Conservation (phyloP, 139 green algal species). For the Mesostigma viride region DNA sequence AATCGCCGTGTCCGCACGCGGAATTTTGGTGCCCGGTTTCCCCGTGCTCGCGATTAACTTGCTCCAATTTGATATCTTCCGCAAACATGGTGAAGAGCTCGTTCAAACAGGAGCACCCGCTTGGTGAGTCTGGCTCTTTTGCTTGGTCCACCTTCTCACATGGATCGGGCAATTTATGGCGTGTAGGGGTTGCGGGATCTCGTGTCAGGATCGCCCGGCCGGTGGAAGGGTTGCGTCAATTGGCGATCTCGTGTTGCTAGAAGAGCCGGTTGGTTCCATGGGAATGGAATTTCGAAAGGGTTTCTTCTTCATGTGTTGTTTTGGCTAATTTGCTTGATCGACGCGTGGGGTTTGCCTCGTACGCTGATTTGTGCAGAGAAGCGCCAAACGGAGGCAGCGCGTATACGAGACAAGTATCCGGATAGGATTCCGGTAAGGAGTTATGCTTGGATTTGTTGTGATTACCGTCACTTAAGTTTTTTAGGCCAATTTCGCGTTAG, state of each 20-base stretch:
- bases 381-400: constrained; percentile 71
- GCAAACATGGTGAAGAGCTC: constrained; percentile 26
- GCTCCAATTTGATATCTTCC: too few relatives aligned
- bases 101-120: constrained; percentile 82
- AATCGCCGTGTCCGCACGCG: too few relatives aligned
- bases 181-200: background rate
- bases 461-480: background rate
- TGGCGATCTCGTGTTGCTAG: too few relatives aligned
- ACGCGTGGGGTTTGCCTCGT: background rate
- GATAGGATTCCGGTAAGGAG: constrained; percentile 78
- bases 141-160: background rate
- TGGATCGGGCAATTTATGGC: background rate
- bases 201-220: background rate
- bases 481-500: background rate
- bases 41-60: too few relatives aligned
- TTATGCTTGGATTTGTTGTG: background rate
- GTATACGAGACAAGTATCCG: constrained; percentile 95
- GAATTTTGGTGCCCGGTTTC: too few relatives aligned
- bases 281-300: too few relatives aligned
- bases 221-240: background rate
- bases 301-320: too few relatives aligned
- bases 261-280: too few relatives aligned
- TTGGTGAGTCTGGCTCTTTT: constrained; percentile 47
- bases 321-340: too few relatives aligned
- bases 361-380: constrained; percentile 65